Base-by-base conservation (phyloP, 192 early-diverging fungal genomes). In the Rhizophagus prolifer region DNA sequence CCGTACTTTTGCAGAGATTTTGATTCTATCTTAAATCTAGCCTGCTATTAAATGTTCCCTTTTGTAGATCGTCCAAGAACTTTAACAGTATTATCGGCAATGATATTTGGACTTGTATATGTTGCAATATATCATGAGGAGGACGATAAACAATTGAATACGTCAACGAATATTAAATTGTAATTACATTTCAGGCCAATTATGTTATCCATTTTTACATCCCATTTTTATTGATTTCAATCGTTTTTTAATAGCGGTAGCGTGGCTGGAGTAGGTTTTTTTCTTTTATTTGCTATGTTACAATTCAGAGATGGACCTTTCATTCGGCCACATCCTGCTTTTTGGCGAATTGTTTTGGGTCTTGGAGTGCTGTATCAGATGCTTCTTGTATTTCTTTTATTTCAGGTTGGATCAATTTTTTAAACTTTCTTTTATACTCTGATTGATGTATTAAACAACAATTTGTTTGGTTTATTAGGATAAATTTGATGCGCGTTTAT, bases 291-390 rank as follows among this genome's bases (percentile, higher is more conserved):
- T 75, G 95, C 94, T 1, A 89, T 96, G 81, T 83, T 97, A 8
- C 89, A 95, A 81, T 97, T 98, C 81, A 87, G 93, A 13, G 96
- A 98, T 81, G 96, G 97, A 23, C 95, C 96, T 10, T 95, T 98
- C 76, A 88, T 98, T 58, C 85, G 96, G 59, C 97, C 97, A 8
- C 96, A 97, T 78, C 93, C 94, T 26, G 95, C 93, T 9, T 88
- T 98, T 70, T 98, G 97, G 97, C 86, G 97, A 38, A 88, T 90
- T 41, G 92, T 98, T 10, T 81, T 98, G 54, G 91, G 91, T 13
- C 75, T 95, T 13, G 93, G 93, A 36, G 92, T 98, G 4, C 79
- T 93, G 31, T 98, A 98, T 72, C 92, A 95, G 81, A 88, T 97
- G 81, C 88, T 93, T 70, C 84, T 98, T 64, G 93, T 97, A 23